Conservation (phyloP, 441 rosid species). For the Pelargonium citronellum region DNA sequence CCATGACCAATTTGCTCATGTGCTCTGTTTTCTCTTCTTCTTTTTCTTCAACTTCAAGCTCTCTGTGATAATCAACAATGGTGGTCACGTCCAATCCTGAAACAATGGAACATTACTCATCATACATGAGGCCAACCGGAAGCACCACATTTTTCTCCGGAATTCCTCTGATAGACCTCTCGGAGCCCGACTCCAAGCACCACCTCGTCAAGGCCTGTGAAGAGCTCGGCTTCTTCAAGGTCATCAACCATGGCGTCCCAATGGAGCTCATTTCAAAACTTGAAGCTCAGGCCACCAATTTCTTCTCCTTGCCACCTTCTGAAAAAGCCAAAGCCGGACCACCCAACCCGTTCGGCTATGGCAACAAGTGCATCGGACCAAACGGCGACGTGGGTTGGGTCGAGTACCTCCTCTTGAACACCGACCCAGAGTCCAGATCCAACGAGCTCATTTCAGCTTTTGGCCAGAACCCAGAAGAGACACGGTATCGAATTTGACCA, state of each 20-base stretch:
- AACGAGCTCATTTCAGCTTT: constrained; percentile 19
- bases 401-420: constrained; percentile 42
- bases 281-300: constrained; percentile 21
- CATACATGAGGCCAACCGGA: not conserved
- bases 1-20: not conserved
- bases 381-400: constrained; percentile 33
- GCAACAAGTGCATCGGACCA: constrained; percentile 24
- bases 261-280: constrained; percentile 13
- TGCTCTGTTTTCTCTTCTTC: not conserved
- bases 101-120: not conserved
- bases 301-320: constrained; percentile 21
- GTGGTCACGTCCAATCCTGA: no score
- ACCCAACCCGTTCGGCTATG: constrained; percentile 24
- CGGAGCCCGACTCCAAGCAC: constrained; percentile 23
- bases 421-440: constrained; percentile 28
- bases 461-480: constrained; percentile 26
- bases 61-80: not conserved
- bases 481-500: constrained; percentile 27
- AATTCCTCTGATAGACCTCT: constrained; percentile 26
- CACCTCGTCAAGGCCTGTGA: constrained; percentile 29
- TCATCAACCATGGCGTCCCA: constrained; percentile 26
- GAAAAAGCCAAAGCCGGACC: constrained; percentile 21
- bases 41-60: not conserved
- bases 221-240: constrained; percentile 28
- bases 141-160: not conserved